A percentile compares a stretch with the other conserved stretches of the same genome.
Conservation (phyloP, 768 basidiomycete species). For the Dacryopinax primogenitus region DNA sequence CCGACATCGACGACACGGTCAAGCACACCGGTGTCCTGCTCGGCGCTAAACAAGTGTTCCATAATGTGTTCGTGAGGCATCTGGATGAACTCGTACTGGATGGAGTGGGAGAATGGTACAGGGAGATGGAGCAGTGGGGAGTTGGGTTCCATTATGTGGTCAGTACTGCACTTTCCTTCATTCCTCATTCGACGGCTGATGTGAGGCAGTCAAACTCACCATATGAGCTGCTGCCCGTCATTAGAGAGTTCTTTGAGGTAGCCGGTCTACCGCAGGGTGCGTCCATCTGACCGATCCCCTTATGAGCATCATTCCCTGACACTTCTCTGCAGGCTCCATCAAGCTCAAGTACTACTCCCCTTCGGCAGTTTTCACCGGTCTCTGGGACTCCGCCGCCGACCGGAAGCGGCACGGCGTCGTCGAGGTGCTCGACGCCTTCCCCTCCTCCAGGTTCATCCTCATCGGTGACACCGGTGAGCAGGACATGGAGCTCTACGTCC, state of each 20-base stretch:
- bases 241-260: constrained; percentile 60
- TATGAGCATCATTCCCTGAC: constrained; percentile 14
- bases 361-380: constrained; percentile 65
- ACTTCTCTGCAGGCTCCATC: constrained; percentile 48
- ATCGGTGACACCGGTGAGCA: constrained; percentile 92
- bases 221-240: constrained; percentile 64
- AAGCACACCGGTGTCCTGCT: constrained; percentile 64
- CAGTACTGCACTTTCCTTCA: constrained; percentile 26
- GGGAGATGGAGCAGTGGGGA: constrained; percentile 49
- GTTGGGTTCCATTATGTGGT: constrained; percentile 84
- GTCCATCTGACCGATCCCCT: constrained; percentile 6
- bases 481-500: constrained; percentile 80
- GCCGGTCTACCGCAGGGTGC: constrained; percentile 55
- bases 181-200: background rate
- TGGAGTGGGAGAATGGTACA: constrained; percentile 74
- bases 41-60: constrained; percentile 71
- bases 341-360: constrained; percentile 77
- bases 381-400: constrained; percentile 62
- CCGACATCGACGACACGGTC: constrained; percentile 90
- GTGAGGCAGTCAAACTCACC: constrained; percentile 73
- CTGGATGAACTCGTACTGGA: constrained; percentile 64
- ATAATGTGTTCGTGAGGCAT: constrained; percentile 85
- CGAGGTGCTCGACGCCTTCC: constrained; percentile 66
- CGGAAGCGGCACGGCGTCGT: constrained; percentile 70
- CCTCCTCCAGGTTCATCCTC: constrained; percentile 61